These are phyloP conservation scores for Penicillium coprophilum DNA, from an alignment of 495 filamentous ascomycete genomes.

Conservation along the genomic window DNA sequence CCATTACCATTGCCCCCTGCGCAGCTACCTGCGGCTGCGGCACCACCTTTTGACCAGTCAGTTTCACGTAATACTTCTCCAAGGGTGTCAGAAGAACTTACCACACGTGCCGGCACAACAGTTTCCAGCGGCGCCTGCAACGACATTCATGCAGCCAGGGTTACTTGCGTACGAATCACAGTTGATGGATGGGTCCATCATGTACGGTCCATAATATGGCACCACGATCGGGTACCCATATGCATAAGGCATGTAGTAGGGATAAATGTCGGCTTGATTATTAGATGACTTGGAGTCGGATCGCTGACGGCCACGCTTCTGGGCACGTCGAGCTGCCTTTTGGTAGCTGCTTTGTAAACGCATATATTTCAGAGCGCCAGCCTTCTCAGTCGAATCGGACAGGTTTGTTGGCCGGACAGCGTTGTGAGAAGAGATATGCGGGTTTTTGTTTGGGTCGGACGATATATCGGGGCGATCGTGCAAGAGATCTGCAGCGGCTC, in stretches of 20 bases:
- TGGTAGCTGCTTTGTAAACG: constrained; percentile 54
- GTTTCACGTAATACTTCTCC: not conserved
- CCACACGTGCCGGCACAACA: constrained; percentile 50
- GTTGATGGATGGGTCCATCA: constrained; percentile 47
- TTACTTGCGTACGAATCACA: constrained; percentile 43
- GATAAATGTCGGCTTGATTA: constrained; percentile 11
- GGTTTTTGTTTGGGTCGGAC: constrained; percentile 57
- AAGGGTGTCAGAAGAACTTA: constrained; percentile 5
- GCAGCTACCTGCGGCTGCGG: constrained; percentile 2
- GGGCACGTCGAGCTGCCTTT: constrained; percentile 59
- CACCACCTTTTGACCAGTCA: not conserved
- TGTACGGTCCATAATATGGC: constrained; percentile 54
- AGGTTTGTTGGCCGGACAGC: constrained; percentile 34
- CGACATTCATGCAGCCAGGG: constrained; percentile 46
- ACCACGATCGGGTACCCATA: constrained; percentile 52
- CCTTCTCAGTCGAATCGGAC: constrained; percentile 10
- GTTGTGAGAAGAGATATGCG: constrained; percentile 75
- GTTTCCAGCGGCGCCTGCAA: constrained; percentile 41
- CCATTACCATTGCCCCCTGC: not conserved
- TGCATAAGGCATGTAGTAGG: constrained; percentile 30
- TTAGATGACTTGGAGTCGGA: constrained; percentile 14
- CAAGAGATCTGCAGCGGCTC: constrained; percentile 46
- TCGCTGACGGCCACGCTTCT: constrained; percentile 53
- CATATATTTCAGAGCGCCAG: constrained; percentile 21
- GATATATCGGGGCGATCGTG: constrained; percentile 55